Evolutionary conservation across 345 rosid species (phyloP), one percentile per base, ranked within the genome.

Genomic region (Eucalyptus shirleyi): DNA sequence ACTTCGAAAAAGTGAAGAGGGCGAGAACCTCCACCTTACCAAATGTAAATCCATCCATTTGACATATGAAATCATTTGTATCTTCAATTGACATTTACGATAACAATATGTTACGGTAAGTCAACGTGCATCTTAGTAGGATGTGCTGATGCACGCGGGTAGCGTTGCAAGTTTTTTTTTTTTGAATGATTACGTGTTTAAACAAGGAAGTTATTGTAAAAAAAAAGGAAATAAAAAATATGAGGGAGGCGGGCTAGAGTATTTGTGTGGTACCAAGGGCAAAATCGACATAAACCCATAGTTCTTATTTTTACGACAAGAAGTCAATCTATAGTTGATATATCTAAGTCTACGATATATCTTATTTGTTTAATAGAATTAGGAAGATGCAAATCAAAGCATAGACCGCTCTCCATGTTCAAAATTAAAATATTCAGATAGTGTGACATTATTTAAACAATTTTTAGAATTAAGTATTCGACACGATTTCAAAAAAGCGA

Each of bases 91-190:
- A 13, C 1, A 60, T 60, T 60, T 60, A 60, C 2, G 69, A 60
- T 60, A 28, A 60, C 1, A 28, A 0, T 28, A 50, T 50, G 32
- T 13, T 7, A 15, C 17, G 1, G 28, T 11, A 3, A 12, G 3
- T 59, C 8, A 13, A 59, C 1, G 12, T 59, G 65, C 65, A 24
- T 28, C 14, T 60, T 60, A 13, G 32, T 16, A 8, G 4, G 0
- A 28, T 8, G 34, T 60, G 60, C 60, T 6, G 28, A 9, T 4
- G 34, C 32, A 50, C 16, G 17, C 8, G 69, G 10, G 69, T 3
- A 28, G 69, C 0, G 30, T 13, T 28, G 17, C 34, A 28, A 28
- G 49, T 45, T 45, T 60, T 60, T 60, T 11, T 60, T 26, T 12
- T 50, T 50, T 50, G 16, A 4, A 30, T 13, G 34, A 60, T 60